phyloP scores from a whole-genome alignment of 1,284 basidiomycete species.

The Ustanciosporium gigantosporum region DNA sequence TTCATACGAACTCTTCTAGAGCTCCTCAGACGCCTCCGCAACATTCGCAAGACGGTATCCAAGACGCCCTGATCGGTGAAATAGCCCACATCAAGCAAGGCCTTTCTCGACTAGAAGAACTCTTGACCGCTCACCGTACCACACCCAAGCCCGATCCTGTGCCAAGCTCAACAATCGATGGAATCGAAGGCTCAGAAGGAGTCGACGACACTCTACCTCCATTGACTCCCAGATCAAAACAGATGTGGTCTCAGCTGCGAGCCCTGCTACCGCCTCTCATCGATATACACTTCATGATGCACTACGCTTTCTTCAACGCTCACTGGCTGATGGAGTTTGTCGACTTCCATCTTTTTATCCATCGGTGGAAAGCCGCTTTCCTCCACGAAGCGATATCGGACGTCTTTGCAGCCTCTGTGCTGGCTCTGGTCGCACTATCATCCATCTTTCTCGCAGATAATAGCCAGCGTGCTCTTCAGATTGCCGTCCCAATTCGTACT shows the following conservation, averaged over 20 bases:
- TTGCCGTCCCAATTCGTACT: slow-evolving; percentile 11
- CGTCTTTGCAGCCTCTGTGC: slow-evolving; percentile 13
- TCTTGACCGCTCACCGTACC: slow-evolving; percentile 5
- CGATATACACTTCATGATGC: slow-evolving; percentile 24
- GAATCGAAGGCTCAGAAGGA: neutral
- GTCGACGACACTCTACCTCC: neutral
- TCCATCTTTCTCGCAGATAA: slow-evolving; percentile 19
- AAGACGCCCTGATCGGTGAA: too few species aligned
- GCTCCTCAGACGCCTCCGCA: too few species aligned
- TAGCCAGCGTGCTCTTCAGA: slow-evolving; percentile 11
- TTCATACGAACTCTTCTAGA: too few species aligned
- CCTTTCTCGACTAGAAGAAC: slow-evolving; percentile 12
- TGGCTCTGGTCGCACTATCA: slow-evolving; percentile 7
- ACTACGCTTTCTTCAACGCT: slow-evolving; percentile 14
- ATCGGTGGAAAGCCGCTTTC: slow-evolving; percentile 14
- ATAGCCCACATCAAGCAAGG: slow-evolving; percentile 13
- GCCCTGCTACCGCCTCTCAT: slow-evolving; percentile 13
- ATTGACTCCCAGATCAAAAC: neutral
- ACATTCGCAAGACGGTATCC: too few species aligned
- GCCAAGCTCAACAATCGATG: neutral
- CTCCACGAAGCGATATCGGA: slow-evolving; percentile 17
- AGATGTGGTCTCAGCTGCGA: neutral
- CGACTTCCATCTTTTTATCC: slow-evolving; percentile 13
- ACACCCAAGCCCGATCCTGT: neutral
- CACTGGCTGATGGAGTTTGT: slow-evolving; percentile 17